Evolutionary conservation across 768 basidiomycete species (phyloP), one percentile per base, ranked within the genome.

Genomic region (Nevesoporus exiguus): DNA sequence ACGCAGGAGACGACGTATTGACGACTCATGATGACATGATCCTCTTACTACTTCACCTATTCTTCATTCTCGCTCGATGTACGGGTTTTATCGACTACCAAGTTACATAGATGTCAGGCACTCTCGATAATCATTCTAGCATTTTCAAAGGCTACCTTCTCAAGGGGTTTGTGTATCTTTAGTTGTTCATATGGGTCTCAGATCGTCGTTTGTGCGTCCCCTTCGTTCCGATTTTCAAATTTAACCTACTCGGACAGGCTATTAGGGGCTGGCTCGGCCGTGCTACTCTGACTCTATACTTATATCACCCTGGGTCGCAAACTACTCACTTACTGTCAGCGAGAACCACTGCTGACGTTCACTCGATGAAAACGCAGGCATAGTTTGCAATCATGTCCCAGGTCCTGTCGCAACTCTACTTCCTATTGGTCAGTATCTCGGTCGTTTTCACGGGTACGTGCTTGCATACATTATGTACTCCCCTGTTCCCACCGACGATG

Each of bases 381-480:
- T 7, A 19, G 17, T 14, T 29, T 30, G 22, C 11, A 10, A 30
- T 17, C 47, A 61, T 61, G 60, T 17, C 6, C n/a, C 43, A 14
- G 9, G 25, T 27, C 2, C 25, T 51, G 13, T 48, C 52, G 25
- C 60, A 54, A 30, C n/a, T 47, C 11, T 47, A 59, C n/a, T 55
- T 59, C 7, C 13, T 61, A 22, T 40, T 52, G 31, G 43, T 47
- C 1, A 47, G 47, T 37, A 6, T 65, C 9, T 49, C 60, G 10
- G 39, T 25, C 9, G 11, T 65, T 15, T 33, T 61, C 33, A 31
- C 40, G 42, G 64, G 64, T 65, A 36, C 17, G 62, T 52, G 21
- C 30, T 9, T 29, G 17, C 40, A 3, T n/a, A n/a, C 1, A 8
- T 5, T n/a, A n/a, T n/a, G n/a, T n/a, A n/a, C n/a, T 45, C 21